Percentiles rank a stretch among this genome's conserved stretches.
phyloP scores from a whole-genome alignment of 2,329 filamentous ascomycete genomes.

The Aspergillus sp. region DNA sequence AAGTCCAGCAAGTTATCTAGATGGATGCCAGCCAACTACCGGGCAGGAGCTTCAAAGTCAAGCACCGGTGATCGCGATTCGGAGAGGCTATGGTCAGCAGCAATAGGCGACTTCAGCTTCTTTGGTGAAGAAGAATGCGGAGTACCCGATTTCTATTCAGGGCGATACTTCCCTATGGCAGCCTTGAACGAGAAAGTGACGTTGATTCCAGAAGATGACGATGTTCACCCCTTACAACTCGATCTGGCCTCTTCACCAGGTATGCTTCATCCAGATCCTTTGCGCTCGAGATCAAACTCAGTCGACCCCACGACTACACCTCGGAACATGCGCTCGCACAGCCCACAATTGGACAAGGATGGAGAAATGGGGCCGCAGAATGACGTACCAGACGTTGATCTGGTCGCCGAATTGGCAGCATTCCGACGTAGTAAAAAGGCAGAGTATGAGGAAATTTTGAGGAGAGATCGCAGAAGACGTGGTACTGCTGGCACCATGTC shows the following conservation, averaged over 20 bases:
- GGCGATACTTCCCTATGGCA: constrained; percentile 48
- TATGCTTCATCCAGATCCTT: constrained; percentile 14
- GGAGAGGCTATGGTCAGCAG: constrained; percentile 61
- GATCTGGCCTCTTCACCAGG: constrained; percentile 14
- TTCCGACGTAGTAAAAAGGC: constrained; percentile 57
- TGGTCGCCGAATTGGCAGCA: constrained; percentile 55
- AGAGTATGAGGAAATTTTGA: constrained; percentile 46
- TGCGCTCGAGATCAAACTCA: constrained; percentile 4
- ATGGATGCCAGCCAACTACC: constrained; percentile 48
- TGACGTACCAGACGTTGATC: constrained; percentile 45
- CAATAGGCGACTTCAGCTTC: constrained; percentile 62
- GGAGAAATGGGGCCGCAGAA: constrained; percentile 5
- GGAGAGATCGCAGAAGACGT: constrained; percentile 28
- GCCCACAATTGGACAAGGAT: neutral
- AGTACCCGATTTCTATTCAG: constrained; percentile 48
- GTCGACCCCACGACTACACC: neutral
- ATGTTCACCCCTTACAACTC: constrained; percentile 13
- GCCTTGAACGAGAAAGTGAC: constrained; percentile 47
- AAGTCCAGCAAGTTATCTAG: constrained; percentile 21
- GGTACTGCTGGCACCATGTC: constrained; percentile 26
- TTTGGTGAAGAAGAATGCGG: constrained; percentile 61
- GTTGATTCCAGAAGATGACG: constrained; percentile 39
- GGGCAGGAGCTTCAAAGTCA: constrained; percentile 52
- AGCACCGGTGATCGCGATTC: constrained; percentile 61
- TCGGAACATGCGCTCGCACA: neutral